phyloP scores from a whole-genome alignment of 345 rosid species.

The Laguncularia racemosa region DNA sequence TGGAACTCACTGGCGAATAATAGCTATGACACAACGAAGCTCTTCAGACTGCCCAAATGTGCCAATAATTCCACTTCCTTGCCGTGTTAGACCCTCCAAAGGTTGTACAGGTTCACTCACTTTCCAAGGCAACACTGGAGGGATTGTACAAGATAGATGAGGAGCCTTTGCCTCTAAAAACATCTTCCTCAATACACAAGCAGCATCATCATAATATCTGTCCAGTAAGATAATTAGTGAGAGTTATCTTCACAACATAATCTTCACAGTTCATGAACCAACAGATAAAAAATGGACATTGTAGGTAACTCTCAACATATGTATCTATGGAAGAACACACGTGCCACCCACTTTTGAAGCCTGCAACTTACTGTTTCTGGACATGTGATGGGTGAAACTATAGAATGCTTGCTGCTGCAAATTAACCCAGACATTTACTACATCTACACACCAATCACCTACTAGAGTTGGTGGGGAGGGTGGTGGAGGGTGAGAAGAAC shows the following conservation, averaged over 20 bases:
- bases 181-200: conserved; percentile 93
- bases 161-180: conserved; percentile 99
- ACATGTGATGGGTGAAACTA: no score
- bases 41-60: conserved; percentile 96
- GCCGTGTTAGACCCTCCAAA: conserved; percentile 83
- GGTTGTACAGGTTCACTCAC: conserved; percentile 69
- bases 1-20: conserved; percentile 87
- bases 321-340: no score
- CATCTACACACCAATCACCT: no score
- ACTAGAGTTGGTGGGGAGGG: no score
- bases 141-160: conserved; percentile 83
- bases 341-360: no score
- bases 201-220: conserved; percentile 98
- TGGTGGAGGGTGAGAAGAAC: no score
- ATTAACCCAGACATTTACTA: no score
- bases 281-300: neutral
- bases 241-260: neutral
- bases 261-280: neutral
- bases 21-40: conserved; percentile 91
- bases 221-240: conserved; percentile 2
- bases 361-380: no score
- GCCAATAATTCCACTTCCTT: conserved; percentile 95
- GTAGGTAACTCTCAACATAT: no score
- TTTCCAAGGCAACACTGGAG: conserved; percentile 94
- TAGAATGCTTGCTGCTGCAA: no score